phyloP scores from a whole-genome alignment of 2,329 filamentous ascomycete species.

The Pseudogymnoascus sp. region DNA sequence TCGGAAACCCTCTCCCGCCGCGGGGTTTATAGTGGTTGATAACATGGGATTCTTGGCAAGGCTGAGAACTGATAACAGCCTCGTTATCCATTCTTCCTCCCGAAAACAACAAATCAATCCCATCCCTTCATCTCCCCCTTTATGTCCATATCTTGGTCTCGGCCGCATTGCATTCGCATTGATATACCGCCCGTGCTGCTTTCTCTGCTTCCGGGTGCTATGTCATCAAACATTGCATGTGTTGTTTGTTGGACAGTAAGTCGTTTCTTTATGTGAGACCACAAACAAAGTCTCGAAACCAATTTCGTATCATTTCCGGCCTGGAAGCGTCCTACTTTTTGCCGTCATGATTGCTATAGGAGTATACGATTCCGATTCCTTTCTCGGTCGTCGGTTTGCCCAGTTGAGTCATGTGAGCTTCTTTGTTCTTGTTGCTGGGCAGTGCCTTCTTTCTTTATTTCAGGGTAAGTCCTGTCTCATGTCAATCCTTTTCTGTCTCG shows the following conservation, averaged over 20 bases:
- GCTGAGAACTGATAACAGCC: neutral
- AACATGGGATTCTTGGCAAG: conserved; percentile 8
- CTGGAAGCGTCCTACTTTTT: neutral
- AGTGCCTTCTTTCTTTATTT: neutral
- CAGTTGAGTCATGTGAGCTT: neutral
- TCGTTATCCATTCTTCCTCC: neutral
- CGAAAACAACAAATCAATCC: neutral
- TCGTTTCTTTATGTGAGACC: conserved; percentile 3
- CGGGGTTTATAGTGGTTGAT: neutral
- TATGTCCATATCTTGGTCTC: neutral
- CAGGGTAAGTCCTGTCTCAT: neutral
- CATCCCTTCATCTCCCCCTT: neutral
- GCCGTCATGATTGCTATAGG: neutral
- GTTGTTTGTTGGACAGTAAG: conserved; percentile 1
- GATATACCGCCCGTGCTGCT: neutral
- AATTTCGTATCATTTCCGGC: neutral
- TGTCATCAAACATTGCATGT: neutral
- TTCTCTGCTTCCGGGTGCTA: neutral
- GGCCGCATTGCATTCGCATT: neutral
- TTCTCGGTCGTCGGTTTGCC: neutral
- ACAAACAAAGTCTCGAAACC: neutral
- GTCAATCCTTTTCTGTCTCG: conserved; percentile 3
- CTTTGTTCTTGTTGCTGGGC: conserved; percentile 1
- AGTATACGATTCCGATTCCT: neutral
- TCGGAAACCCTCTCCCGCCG: conserved; percentile 1